These are phyloP conservation scores for Phalaenopsis aphrodite DNA, from an alignment of 106 monocot species.

Conservation along the genomic window DNA sequence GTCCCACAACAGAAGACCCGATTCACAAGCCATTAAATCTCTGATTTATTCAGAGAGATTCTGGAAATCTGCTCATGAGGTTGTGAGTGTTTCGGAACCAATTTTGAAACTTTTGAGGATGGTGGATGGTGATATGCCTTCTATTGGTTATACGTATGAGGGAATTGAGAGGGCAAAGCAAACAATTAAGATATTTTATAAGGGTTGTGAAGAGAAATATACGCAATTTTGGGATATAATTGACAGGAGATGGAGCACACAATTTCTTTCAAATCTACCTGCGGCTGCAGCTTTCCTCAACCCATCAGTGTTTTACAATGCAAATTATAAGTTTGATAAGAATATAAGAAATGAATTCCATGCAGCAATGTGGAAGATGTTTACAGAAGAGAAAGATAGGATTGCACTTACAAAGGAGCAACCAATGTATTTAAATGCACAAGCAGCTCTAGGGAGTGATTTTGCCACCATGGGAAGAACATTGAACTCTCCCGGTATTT, in stretches of 20 bases:
- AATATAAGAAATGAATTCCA: constrained; percentile 49
- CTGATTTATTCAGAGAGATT: constrained; percentile 38
- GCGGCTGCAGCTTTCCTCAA: constrained; percentile 48
- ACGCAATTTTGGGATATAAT: constrained; percentile 38
- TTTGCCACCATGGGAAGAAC: constrained; percentile 44
- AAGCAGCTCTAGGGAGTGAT: constrained; percentile 39
- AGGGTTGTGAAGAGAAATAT: constrained; percentile 38
- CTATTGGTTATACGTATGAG: constrained; percentile 45
- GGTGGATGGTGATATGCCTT: constrained; percentile 45
- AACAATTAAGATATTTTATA: constrained; percentile 24
- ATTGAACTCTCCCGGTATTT: constrained; percentile 38
- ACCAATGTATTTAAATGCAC: constrained; percentile 39
- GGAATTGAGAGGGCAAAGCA: constrained; percentile 41
- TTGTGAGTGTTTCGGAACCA: constrained; percentile 27
- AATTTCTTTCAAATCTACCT: constrained; percentile 28
- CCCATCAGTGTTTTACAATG: constrained; percentile 31
- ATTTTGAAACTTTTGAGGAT: constrained; percentile 39
- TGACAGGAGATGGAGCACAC: constrained; percentile 35
- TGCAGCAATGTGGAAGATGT: constrained; percentile 48
- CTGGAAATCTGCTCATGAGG: constrained; percentile 42
- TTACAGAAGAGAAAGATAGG: constrained; percentile 36
- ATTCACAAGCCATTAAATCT: constrained; percentile 35
- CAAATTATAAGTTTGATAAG: constrained; percentile 32
- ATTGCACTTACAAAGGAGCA: constrained; percentile 44
- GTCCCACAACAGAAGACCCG: constrained; percentile 20